Conservation (phyloP, 805 yeast species). For the Metschnikowia drakensbergensis region DNA sequence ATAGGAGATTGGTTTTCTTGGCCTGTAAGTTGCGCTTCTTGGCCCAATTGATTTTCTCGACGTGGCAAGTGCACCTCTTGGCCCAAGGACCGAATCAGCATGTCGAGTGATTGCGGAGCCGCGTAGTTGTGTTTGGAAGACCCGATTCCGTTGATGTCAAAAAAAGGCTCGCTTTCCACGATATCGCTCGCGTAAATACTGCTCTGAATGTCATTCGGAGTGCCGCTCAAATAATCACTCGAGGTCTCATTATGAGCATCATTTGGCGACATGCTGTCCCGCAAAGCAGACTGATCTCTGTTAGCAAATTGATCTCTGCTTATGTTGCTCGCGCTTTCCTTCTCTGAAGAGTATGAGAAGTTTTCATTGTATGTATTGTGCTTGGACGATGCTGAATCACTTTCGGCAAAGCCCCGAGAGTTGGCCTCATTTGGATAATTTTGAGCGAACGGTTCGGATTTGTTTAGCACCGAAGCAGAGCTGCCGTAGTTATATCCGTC, state of each 20-base stretch:
- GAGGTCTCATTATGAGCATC: background rate
- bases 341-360: background rate
- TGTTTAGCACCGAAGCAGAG: conserved; percentile 2
- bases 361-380: background rate
- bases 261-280: background rate
- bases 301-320: background rate
- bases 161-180: background rate
- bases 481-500: conserved; percentile 2
- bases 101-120: background rate
- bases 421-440: background rate
- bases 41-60: background rate
- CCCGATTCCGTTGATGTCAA: background rate
- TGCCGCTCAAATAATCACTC: background rate
- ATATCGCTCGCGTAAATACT: background rate
- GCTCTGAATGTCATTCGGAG: background rate
- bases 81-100: background rate
- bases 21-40: background rate
- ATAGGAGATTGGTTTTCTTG: background rate
- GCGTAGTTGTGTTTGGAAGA: background rate
- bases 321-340: background rate
- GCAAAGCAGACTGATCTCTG: background rate
- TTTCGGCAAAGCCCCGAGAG: background rate
- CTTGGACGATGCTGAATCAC: background rate
- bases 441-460: background rate
- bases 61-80: background rate